A percentile compares a stretch with the other conserved stretches of the same genome.
Evolutionary conservation across 257 asterid species (phyloP).

Genomic region (Solanum paucissectum): DNA sequence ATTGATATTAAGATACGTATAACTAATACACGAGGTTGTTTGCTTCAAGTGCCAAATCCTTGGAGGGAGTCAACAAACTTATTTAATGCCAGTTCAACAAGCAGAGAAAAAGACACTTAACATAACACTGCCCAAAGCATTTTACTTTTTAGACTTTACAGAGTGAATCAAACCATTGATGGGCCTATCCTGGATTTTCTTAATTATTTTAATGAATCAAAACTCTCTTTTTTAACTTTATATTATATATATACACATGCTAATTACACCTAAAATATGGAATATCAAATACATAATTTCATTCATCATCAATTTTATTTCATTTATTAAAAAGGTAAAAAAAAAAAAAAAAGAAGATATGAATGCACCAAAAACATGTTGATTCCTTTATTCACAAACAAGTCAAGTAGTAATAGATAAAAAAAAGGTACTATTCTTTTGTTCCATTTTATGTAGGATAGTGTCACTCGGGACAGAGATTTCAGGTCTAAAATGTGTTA

Average conservation of each 20-base stretch:
- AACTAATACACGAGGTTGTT: neutral
- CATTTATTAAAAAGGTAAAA: too few species aligned
- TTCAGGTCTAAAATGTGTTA: accelerated
- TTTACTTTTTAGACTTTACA: neutral
- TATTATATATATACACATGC: neutral
- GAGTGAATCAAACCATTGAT: neutral
- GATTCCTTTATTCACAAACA: neutral
- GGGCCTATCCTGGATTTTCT: neutral
- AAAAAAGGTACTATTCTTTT: neutral
- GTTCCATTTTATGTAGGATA: too few species aligned
- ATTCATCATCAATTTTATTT: neutral
- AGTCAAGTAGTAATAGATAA: neutral
- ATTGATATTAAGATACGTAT: too few species aligned
- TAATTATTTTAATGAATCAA: neutral
- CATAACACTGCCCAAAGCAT: neutral
- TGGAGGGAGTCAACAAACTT: neutral
- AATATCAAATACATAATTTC: neutral
- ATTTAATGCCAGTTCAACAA: neutral
- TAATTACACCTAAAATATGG: neutral
- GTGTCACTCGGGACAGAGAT: accelerated
- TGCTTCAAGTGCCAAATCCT: neutral
- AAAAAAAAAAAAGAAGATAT: too few species aligned
- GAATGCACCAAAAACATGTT: neutral
- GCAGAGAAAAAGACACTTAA: neutral
- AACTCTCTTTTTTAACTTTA: neutral